A percentile compares a stretch with the other conserved stretches of the same genome.
phyloP scores from a whole-genome alignment of 75 land plant genomes.

The Pinus tabuliformis region DNA sequence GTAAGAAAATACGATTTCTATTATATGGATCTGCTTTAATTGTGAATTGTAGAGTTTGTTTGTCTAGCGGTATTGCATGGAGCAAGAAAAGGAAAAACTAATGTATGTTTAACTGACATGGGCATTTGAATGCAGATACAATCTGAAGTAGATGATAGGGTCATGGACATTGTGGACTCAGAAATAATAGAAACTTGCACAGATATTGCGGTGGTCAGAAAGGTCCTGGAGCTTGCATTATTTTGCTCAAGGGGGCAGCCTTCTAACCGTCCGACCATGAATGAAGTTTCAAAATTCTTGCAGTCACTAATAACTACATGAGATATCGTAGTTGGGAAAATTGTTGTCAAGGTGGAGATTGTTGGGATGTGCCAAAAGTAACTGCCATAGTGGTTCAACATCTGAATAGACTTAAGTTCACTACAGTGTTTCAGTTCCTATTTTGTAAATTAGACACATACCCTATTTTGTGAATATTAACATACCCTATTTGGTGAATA shows the following conservation, averaged over 20 bases:
- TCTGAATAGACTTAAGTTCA: too few relatives aligned
- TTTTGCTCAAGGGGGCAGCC: constrained; percentile 83
- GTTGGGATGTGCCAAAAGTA: too few relatives aligned
- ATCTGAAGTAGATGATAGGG: constrained; percentile 62
- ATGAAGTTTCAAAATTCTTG: constrained; percentile 83
- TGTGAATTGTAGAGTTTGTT: neutral
- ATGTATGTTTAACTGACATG: neutral
- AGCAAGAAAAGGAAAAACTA: neutral
- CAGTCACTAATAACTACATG: too few relatives aligned
- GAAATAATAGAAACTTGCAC: constrained; percentile 65
- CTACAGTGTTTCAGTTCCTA: too few relatives aligned
- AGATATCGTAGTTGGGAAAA: too few relatives aligned
- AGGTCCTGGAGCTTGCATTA: constrained; percentile 85
- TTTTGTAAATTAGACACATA: too few relatives aligned
- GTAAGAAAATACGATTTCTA: constrained; percentile 21
- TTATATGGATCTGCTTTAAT: neutral
- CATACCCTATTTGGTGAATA: too few relatives aligned
- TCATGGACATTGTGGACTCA: constrained; percentile 83
- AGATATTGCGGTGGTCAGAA: constrained; percentile 69
- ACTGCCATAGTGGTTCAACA: too few relatives aligned
- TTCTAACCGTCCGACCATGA: constrained; percentile 84
- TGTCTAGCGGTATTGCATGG: neutral
- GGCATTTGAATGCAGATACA: constrained; percentile 47
- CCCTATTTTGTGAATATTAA: too few relatives aligned
- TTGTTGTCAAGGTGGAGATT: too few relatives aligned